Base-by-base conservation (phyloP, 768 basidiomycete genomes). In the Boletus rex-veris region DNA sequence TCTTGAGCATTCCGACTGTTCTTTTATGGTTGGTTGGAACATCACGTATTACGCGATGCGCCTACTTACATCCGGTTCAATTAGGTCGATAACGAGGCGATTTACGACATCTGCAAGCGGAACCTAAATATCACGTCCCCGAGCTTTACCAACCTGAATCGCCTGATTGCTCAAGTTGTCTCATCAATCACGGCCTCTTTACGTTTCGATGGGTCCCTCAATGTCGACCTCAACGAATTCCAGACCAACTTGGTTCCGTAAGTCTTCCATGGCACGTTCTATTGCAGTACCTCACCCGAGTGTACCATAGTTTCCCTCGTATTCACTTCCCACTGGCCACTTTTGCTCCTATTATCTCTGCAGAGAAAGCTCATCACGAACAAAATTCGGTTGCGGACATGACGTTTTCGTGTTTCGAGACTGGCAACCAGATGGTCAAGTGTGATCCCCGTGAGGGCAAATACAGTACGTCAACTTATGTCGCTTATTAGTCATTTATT, bases 271-370 rank as follows among this genome's bases (percentile, higher is more conserved):
- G 12, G 47, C 48, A 14, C 35, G 1, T 12, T 39, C 16, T 28
- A 6, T 50, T 31, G 14, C 44, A 15, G 12, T 21, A 30, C 54
- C 33, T 35, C 15, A 43, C 16, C 56, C 50, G 30, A 53, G 16
- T 3, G 2, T 19, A 38, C 5, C 55, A 12, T 59, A 92, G 91
- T 47, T 96, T 96, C 89, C 94, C 94, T 58, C 91, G 94, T 67
- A 98, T 98, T 58, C 96, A 98, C 71, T 98, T 98, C 89, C 96
- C 96, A 44, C 80, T 98, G 60, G 95, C 95, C 47, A 95, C 92
- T 57, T 98, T 90, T 73, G 94, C 96, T 9, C 96, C 96, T 18
- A 88, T 98, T 59, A 79, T 98, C 67, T 95, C 93, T 12, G 85
- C 85, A 24, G 94, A 96, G 64, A 98, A 97, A 77, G 94, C 93